Base-by-base conservation (phyloP, 176 grass and related monocot species). In the Elymus sibiricus region DNA sequence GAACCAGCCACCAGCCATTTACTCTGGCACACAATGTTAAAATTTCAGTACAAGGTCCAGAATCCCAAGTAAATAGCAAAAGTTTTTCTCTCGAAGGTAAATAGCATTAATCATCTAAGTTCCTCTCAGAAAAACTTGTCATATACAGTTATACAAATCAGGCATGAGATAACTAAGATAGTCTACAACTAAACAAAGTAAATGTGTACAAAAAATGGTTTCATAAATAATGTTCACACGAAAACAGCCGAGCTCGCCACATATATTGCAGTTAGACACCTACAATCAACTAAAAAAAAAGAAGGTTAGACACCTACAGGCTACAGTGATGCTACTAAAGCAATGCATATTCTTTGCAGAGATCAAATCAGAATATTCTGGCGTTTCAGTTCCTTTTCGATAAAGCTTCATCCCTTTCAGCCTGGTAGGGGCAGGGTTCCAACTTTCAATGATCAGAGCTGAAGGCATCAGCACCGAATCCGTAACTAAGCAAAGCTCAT, bases 1-100 rank as follows among this genome's bases (percentile, higher is more conserved):
- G 72, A 74, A 84, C 62, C 85, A 47, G 90, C 24, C 67, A 94
- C 87, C 64, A 94, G 56, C 97, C 97, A 99, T 90, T 95, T 98
- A 86, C 93, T 95, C 95, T 95, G 91, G 77, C 3, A 31, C 60
- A 82, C 34, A 19, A 21, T 14, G 49, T 19, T 15, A 39, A 25
- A 46, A 37, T 60, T 64, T 89, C 60, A 90, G 80, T 53, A 53
- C 13, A 74, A 59, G 16, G 10, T 40, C 15, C 55, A 65, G 15
- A 62, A 72, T 64, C 38, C 22, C 10, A 59, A 55, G 25, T 14
- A 24, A 84, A 79, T 70, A 84, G 24, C 35, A 43, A 19, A 82
- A 83, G 35, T 5, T 81, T 34, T 51, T 51, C 47, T 55, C 16
- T 19, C 17, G 6, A 55, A 55, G 49, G 24, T 14, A 31, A 86